Base-by-base conservation (phyloP, 2,329 filamentous ascomycete genomes). In the Alternaria gaisen region DNA sequence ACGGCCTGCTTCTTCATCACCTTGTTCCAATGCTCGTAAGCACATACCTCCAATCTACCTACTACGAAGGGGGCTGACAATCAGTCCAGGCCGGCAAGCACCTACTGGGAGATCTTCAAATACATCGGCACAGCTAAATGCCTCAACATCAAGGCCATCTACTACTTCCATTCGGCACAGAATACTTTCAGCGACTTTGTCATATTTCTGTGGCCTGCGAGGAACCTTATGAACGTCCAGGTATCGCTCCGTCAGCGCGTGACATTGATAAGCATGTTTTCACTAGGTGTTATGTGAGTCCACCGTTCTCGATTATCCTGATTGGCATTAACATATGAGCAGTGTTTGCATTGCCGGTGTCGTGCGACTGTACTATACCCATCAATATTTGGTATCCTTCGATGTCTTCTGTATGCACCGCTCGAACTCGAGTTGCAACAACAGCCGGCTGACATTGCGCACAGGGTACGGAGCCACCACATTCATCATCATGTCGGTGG, bases 101-200 rank as follows among this genome's bases (percentile, higher is more conserved):
- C 68, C 0, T 72, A 72, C 48, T 72, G 70, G 69, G 64, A 70
- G n/a, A 69, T 71, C 3, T 72, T 69, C 54, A 70, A 72, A 20
- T 67, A 65, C 41, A 63, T 66, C 5, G 50, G 56, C 22, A 67
- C 53, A 1, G 63, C 65, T 1, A 72, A 67, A 26, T 72, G 69
- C 32, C 61, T 70, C 38, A 71, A 71, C n/a, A 63, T 72, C 56
- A 66, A 63, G 20, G 69, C 61, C 1, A 69, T 72, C 42, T 72
- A 72, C 44, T 72, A 71, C 32, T 67, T 69, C 26, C 67, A 70
- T 38, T 64, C 63, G 1, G 63, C 52, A 0, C 70, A 72, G 24
- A 72, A 72, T 30, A 72, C 69, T 0, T 38, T 75, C 12, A 76
- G 71, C 56, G 76, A 78, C 53, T 74, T 77, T 34, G 41, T 76